Percentiles rank a stretch among this genome's conserved stretches.
Evolutionary conservation across 768 basidiomycete genomes (phyloP).

Genomic region (Fibroporia radiculosa): DNA sequence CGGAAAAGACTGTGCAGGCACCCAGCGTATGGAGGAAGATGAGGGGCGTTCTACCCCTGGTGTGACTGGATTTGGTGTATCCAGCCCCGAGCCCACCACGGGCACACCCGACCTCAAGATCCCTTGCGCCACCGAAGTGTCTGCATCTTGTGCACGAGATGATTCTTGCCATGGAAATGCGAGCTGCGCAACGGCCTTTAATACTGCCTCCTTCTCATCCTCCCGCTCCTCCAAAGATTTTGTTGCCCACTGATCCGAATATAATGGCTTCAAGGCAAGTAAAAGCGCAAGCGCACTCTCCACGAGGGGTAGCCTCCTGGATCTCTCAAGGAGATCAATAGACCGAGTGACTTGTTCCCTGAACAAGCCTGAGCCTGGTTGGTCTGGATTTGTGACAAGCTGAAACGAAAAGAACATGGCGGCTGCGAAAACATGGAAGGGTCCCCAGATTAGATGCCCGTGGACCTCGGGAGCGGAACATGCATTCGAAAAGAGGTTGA

Average conservation of each 20-base stretch:
- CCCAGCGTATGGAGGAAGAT: background rate
- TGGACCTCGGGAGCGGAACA: constrained; percentile 53
- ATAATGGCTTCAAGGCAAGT: constrained; percentile 65
- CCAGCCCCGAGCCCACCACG: background rate
- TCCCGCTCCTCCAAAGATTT: constrained; percentile 44
- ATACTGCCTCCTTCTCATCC: constrained; percentile 51
- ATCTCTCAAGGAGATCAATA: constrained; percentile 56
- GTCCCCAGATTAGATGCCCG: constrained; percentile 79
- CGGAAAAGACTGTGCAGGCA: background rate
- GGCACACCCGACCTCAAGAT: background rate
- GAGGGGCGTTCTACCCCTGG: background rate
- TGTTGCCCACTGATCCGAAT: constrained; percentile 52
- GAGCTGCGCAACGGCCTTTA: constrained; percentile 63
- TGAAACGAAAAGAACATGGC: constrained; percentile 93
- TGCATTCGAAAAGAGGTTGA: constrained; percentile 72
- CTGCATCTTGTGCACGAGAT: background rate
- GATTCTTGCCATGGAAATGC: constrained; percentile 61
- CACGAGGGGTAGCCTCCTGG: constrained; percentile 55
- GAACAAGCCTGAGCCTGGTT: constrained; percentile 70
- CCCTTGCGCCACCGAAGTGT: background rate
- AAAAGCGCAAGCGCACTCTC: constrained; percentile 72
- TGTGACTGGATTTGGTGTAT: background rate
- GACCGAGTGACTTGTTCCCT: constrained; percentile 69
- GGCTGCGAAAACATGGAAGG: constrained; percentile 79
- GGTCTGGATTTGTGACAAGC: constrained; percentile 71